Conservation (phyloP, 768 basidiomycete species). For the Auriscalpium vulgare region DNA sequence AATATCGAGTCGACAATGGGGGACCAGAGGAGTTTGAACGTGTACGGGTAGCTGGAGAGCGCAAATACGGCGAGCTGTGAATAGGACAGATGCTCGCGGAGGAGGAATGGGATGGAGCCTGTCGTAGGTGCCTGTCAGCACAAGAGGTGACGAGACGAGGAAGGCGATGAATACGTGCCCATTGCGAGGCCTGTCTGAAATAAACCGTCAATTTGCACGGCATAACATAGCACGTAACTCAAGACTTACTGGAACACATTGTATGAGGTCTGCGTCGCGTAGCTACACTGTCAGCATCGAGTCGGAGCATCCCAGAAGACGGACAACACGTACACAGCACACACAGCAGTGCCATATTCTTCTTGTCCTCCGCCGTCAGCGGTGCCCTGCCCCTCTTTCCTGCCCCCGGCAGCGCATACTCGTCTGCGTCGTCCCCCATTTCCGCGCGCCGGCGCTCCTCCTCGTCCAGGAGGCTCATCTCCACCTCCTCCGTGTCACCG, state of each 20-base stretch:
- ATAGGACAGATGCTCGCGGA: slow-evolving; percentile 92
- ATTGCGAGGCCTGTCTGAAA: slow-evolving; percentile 79
- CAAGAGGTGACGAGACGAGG: neutral
- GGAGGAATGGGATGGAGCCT: slow-evolving; percentile 96
- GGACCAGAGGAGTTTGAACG: slow-evolving; percentile 94
- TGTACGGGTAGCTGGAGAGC: slow-evolving; percentile 90
- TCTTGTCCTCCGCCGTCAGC: slow-evolving; percentile 28
- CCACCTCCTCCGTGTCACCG: slow-evolving; percentile 15
- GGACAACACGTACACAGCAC: slow-evolving; percentile 34
- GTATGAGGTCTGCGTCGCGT: slow-evolving; percentile 35
- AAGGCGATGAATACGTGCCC: slow-evolving; percentile 33
- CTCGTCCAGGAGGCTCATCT: slow-evolving; percentile 13
- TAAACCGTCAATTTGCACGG: neutral
- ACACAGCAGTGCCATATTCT: slow-evolving; percentile 37
- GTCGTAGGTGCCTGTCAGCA: neutral
- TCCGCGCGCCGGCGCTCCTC: slow-evolving; percentile 7
- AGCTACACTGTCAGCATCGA: neutral
- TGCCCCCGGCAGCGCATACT: neutral
- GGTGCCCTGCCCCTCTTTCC: neutral
- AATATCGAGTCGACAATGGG: slow-evolving; percentile 94
- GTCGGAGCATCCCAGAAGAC: neutral
- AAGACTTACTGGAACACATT: slow-evolving; percentile 79
- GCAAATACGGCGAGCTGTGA: slow-evolving; percentile 94
- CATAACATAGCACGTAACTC: slow-evolving; percentile 12
- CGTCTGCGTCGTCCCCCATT: slow-evolving; percentile 12